Evolutionary conservation across 768 basidiomycete species (phyloP).

Genomic region (Lyophyllum semitale): DNA sequence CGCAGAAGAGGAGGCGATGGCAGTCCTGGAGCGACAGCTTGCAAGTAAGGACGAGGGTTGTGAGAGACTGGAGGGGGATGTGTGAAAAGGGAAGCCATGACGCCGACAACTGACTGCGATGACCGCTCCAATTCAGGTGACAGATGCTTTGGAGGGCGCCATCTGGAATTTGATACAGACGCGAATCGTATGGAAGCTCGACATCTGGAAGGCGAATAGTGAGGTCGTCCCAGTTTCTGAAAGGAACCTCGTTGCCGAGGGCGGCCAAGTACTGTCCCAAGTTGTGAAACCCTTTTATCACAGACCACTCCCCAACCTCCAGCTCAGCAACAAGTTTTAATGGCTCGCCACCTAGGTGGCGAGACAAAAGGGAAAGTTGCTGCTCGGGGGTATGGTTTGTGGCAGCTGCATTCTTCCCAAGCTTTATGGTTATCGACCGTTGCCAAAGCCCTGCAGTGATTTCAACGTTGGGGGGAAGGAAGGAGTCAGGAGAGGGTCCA

Average conservation of each 20-base stretch:
- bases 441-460: not conserved
- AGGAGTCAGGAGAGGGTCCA: no score
- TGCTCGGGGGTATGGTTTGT: not conserved
- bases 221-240: not conserved
- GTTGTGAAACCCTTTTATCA: not conserved
- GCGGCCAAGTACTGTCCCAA: not conserved
- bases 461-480: not conserved
- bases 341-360: not conserved
- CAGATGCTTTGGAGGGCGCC: not conserved
- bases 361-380: not conserved
- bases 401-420: not conserved
- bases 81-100: constrained; percentile 13
- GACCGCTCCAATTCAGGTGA: constrained; percentile 7
- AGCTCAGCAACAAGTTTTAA: not conserved
- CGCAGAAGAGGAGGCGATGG: not conserved
- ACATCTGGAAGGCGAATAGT: not conserved
- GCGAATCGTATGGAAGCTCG: not conserved
- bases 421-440: not conserved
- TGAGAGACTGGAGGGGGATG: not conserved
- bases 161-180: not conserved
- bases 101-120: constrained; percentile 1
- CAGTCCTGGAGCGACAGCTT: not conserved
- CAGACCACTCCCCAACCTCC: not conserved
- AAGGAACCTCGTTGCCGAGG: not conserved
- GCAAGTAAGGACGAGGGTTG: constrained; percentile 1